Base-by-base conservation (phyloP, 495 filamentous ascomycete genomes). In the Viridothelium virens region DNA sequence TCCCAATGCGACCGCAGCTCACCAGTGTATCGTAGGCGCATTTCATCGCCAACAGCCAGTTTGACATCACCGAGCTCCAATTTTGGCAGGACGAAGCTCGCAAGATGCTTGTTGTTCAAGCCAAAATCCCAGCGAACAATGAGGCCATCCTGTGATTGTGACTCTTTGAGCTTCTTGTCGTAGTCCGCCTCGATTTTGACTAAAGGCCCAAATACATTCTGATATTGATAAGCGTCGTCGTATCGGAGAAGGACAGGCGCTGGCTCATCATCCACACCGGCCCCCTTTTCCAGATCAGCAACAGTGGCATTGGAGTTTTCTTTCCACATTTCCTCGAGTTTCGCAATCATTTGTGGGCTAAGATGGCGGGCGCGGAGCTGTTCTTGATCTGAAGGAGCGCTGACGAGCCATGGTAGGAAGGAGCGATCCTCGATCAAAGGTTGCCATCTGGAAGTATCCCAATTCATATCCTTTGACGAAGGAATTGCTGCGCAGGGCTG, bases 131-230 rank as follows among this genome's bases (percentile, higher is more conserved):
- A 99, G 37, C 91, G 89, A 67, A 97, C 92, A 72, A 96, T 84
- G 39, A 99, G 79, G 33, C 89, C 88, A 78, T 99, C 94, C 77
- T 97, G 95, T 2, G 91, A 95, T 75, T 99, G 94, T 2, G 95
- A 90, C 76, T 99, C 94, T 79, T 99, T 99, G 63, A 99, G 81
- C 78, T 99, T 97, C 70, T 93, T 91, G 76, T 99, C 94, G 73
- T 99, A 99, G 76, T 99, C 94, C n/a, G 94, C 96, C 75, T 99
- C 94, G 74, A 99, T 97, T 78, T 99, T 99, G 67, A 99, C 94
- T 3, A 99, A 83, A 1, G 94, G 94, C 0, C 94, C 94, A 72
- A 99, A 99, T 33, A 97, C 93, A 70, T 99, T 99, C 76, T 99
- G 94, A 71, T 99, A 99, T 69, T 99, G 94, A 76, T 91, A 99